These are phyloP conservation scores for Simmondsia chinensis DNA, from an alignment of 148 eudicot species.

Conservation along the genomic window DNA sequence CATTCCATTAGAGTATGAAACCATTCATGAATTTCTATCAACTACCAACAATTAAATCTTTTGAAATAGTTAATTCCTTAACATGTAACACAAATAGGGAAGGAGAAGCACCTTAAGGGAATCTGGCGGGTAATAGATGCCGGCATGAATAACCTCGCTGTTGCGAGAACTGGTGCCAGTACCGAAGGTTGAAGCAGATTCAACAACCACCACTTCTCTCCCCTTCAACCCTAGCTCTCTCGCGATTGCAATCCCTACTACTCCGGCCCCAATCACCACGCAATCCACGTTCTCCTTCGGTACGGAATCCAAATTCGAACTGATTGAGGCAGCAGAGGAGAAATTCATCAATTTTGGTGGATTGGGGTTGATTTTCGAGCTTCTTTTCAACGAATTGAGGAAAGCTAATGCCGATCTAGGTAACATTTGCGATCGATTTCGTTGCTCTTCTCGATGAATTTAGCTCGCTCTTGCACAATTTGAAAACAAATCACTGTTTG, in stretches of 20 bases:
- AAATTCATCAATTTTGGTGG: not conserved
- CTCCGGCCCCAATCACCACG: conserved; percentile 86
- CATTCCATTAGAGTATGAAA: too few relatives aligned
- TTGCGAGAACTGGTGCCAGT: conserved; percentile 83
- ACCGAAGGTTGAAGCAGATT: conserved; percentile 71
- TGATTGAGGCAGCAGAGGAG: not conserved
- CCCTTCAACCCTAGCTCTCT: conserved; percentile 51
- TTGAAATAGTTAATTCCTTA: not conserved
- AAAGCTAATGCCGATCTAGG: too few relatives aligned
- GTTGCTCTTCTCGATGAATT: too few relatives aligned
- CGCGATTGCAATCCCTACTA: conserved; percentile 81
- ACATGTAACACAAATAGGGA: not conserved
- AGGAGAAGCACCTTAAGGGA: conserved; percentile 60
- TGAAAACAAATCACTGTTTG: too few relatives aligned
- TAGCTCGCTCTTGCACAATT: too few relatives aligned
- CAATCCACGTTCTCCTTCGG: conserved; percentile 68
- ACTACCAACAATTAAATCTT: too few relatives aligned
- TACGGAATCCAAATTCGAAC: conserved; percentile 10
- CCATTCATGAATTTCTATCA: too few relatives aligned
- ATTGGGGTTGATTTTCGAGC: too few relatives aligned
- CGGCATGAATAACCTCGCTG: conserved; percentile 92
- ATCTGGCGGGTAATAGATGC: conserved; percentile 69
- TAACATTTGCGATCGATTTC: too few relatives aligned
- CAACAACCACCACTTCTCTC: conserved; percentile 60
- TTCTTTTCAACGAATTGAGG: too few relatives aligned